Percentiles rank a stretch among this genome's conserved stretches.
These are phyloP conservation scores for Colletotrichum scovillei DNA, from an alignment of 2,329 filamentous ascomycete species.

Conservation along the genomic window DNA sequence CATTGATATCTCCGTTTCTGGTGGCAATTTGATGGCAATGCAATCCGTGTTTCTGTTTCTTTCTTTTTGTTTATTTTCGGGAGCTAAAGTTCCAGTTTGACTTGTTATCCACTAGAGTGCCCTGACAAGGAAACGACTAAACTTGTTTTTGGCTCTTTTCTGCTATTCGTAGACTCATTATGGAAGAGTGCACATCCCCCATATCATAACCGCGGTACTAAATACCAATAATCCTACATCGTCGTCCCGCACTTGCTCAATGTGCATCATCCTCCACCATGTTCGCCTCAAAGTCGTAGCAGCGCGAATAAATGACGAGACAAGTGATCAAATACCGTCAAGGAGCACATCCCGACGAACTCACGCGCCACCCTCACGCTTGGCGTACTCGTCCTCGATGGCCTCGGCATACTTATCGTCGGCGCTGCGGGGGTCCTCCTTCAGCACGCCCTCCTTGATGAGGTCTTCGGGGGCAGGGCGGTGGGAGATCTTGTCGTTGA, in stretches of 20 bases:
- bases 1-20: too few species aligned
- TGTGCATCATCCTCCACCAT: not conserved
- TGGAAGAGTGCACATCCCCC: not conserved
- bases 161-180: conserved; percentile 3
- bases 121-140: not conserved
- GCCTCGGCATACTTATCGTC: conserved; percentile 69
- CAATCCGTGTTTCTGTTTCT: not conserved
- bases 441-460: conserved; percentile 83
- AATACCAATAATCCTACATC: conserved; percentile 1
- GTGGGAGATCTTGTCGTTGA: conserved; percentile 87
- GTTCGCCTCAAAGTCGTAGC: not conserved
- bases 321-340: not conserved
- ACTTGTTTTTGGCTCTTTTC: not conserved
- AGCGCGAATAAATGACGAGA: not conserved
- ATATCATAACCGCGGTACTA: not conserved
- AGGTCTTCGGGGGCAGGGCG: conserved; percentile 82
- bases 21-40: too few species aligned
- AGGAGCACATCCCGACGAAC: not conserved
- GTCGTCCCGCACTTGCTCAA: not conserved
- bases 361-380: conserved; percentile 71
- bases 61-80: conserved; percentile 12
- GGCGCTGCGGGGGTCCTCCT: conserved; percentile 71
- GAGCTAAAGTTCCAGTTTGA: not conserved
- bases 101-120: not conserved
- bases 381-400: conserved; percentile 73